Base-by-base conservation (phyloP, 768 basidiomycete species). In the Pleurotus salmoneostramineus region DNA sequence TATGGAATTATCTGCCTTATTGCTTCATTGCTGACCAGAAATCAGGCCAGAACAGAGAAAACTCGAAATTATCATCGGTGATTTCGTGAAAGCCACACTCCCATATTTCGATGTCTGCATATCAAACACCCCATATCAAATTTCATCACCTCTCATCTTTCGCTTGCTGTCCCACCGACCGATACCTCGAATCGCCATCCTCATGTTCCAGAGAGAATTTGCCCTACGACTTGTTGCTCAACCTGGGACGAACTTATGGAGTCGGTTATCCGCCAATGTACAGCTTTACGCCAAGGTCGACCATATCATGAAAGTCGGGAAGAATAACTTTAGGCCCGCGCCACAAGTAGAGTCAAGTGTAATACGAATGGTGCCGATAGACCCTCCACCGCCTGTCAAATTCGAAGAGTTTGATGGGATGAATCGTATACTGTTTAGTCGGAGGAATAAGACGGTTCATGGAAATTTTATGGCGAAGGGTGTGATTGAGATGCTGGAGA, bases 191-290 rank as follows among this genome's bases (percentile, higher is more conserved):
- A 85, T 91, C 58, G 93, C 94, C 35, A 93, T 99, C 61, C 90
- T 99, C 75, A 99, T 99, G 97, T 99, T 99, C 77, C 97, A 99
- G 74, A 89, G 95, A 57, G 97, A 99, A 72, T 99, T 99, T 66
- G 97, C 97, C 0, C 79, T 95, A 60, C 89, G 97, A 1, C 83
- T 99, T 8, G 86, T 91, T 43, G 96, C 96, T 3, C 79, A 83
- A 21, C 94, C 97, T 0, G 87, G 87, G 6, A 87, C 91, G 3
- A 76, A 84, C 4, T 75, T 96, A 4, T 99, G 97, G 97, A 97
- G 94, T 50, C 83, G 97, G 43, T 75, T 99, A 15, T 92, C 91
- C 14, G 96, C 94, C 15, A 98, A 99, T 70, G 97, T 98, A 8
- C 97, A 98, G 73, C 85, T 99, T 3, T 99, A 97, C 69, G 87